Percentiles rank a stretch among this genome's conserved stretches.
Evolutionary conservation across 2,329 filamentous ascomycete genomes (phyloP).

Genomic region (Alternaria angustiovoidea): DNA sequence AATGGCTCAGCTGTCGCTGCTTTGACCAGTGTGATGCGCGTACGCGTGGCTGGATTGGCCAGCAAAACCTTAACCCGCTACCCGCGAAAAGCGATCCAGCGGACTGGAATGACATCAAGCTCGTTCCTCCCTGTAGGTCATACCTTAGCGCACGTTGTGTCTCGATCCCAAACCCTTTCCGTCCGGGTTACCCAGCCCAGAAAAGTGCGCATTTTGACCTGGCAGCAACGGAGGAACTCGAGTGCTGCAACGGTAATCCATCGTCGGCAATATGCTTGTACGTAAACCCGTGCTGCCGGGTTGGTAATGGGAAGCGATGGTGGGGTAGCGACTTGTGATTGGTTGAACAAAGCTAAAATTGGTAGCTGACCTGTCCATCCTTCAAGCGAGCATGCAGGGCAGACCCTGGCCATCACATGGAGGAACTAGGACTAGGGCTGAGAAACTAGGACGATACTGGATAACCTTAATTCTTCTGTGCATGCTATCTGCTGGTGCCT

Average conservation of each 20-base stretch:
- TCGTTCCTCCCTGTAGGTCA: slow-evolving; percentile 9
- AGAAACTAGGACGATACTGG: slow-evolving; percentile 7
- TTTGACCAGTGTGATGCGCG: neutral
- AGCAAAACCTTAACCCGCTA: slow-evolving; percentile 8
- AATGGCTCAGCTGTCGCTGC: neutral
- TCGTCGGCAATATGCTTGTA: slow-evolving; percentile 15
- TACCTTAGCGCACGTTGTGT: slow-evolving; percentile 7
- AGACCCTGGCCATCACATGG: slow-evolving; percentile 17
- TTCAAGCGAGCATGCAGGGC: slow-evolving; percentile 12
- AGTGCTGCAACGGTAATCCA: neutral
- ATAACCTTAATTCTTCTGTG: slow-evolving; percentile 15
- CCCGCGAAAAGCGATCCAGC: slow-evolving; percentile 16
- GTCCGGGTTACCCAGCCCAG: neutral
- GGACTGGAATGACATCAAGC: slow-evolving; percentile 17
- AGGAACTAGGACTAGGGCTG: slow-evolving; percentile 11
- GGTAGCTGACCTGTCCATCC: slow-evolving; percentile 14
- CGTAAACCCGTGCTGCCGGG: slow-evolving; percentile 19
- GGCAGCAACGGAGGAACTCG: neutral
- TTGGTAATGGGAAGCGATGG: slow-evolving; percentile 4
- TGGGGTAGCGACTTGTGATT: slow-evolving; percentile 6
- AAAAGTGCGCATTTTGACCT: neutral
- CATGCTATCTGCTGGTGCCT: slow-evolving; percentile 10
- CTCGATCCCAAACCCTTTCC: neutral
- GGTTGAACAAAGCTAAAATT: slow-evolving; percentile 9
- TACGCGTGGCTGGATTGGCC: slow-evolving; percentile 10